Conservation (phyloP, 2,329 filamentous ascomycete genomes). For the Cryphonectria japonica region DNA sequence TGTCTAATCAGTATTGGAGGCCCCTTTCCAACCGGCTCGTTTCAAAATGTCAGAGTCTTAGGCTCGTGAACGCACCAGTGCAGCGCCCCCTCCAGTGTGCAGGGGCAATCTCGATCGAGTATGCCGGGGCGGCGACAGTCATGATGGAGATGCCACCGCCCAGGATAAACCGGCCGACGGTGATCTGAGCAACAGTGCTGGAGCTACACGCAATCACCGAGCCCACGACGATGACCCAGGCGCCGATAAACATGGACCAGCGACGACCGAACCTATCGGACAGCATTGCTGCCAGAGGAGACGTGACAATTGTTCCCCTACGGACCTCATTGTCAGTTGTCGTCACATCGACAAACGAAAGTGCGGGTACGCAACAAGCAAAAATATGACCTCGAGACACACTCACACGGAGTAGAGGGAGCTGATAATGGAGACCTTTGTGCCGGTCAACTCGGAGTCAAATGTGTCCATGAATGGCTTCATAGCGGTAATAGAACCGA, state of each 20-base stretch:
- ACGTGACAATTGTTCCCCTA: slow-evolving; percentile 47
- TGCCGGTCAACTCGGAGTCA: slow-evolving; percentile 42
- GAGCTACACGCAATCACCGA: slow-evolving; percentile 47
- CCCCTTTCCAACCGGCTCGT: not conserved
- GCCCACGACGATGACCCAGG: slow-evolving; percentile 49
- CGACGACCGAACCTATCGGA: slow-evolving; percentile 50
- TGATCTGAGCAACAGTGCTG: slow-evolving; percentile 43
- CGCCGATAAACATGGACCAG: slow-evolving; percentile 50
- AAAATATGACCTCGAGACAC: not conserved
- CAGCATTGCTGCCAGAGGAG: slow-evolving; percentile 48
- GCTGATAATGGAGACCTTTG: slow-evolving; percentile 47
- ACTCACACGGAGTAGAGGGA: slow-evolving; percentile 54
- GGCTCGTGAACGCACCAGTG: slow-evolving; percentile 39
- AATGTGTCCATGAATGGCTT: slow-evolving; percentile 46
- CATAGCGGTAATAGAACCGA: slow-evolving; percentile 51
- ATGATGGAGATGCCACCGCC: slow-evolving; percentile 52
- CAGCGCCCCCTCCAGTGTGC: slow-evolving; percentile 55
- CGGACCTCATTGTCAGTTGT: not conserved
- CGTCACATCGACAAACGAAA: no score
- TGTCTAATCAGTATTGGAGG: not conserved
- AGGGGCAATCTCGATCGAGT: slow-evolving; percentile 51
- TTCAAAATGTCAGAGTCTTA: slow-evolving; percentile 11
- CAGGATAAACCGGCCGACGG: slow-evolving; percentile 52
- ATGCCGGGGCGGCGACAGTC: slow-evolving; percentile 53
- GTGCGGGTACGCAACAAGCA: not conserved